phyloP scores from a whole-genome alignment of 352 stramenopile species.

The Phytophthora sojae region DNA sequence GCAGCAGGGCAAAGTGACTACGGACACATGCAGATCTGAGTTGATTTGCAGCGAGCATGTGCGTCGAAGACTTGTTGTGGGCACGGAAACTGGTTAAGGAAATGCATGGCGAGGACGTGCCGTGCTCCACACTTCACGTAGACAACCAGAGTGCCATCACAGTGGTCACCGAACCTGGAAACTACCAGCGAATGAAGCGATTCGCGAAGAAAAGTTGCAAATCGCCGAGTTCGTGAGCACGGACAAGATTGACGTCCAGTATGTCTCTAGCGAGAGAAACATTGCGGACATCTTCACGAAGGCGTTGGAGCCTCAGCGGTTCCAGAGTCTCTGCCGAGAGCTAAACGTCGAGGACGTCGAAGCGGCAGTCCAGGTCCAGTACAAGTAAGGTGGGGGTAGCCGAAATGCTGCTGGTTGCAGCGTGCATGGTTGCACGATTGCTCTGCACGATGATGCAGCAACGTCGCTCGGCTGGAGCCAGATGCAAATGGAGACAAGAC shows the following conservation, averaged over 20 bases:
- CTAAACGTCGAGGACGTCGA: background rate
- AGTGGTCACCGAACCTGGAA: background rate
- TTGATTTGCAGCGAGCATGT: background rate
- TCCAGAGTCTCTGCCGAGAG: background rate
- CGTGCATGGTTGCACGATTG: background rate
- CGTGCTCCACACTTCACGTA: background rate
- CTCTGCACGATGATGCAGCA: too few relatives aligned
- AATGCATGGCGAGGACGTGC: background rate
- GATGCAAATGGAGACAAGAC: background rate
- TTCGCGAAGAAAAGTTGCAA: background rate
- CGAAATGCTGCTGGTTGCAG: background rate
- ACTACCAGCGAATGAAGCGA: background rate
- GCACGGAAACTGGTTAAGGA: slow-evolving; percentile 4
- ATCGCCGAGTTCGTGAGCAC: background rate
- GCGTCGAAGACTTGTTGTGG: background rate
- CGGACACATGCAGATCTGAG: slow-evolving; percentile 1
- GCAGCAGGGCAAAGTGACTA: slow-evolving; percentile 10
- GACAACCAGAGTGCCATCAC: slow-evolving; percentile 8
- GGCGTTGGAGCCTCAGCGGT: background rate
- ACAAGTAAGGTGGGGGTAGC: background rate
- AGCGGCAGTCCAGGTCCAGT: background rate
- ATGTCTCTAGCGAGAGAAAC: background rate
- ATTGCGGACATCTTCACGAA: background rate
- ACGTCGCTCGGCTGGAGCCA: background rate
- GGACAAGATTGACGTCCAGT: background rate